Percentiles rank a stretch among this genome's conserved stretches.
phyloP scores from a whole-genome alignment of 2,329 filamentous ascomycete genomes.

The Nigrospora oryzae region DNA sequence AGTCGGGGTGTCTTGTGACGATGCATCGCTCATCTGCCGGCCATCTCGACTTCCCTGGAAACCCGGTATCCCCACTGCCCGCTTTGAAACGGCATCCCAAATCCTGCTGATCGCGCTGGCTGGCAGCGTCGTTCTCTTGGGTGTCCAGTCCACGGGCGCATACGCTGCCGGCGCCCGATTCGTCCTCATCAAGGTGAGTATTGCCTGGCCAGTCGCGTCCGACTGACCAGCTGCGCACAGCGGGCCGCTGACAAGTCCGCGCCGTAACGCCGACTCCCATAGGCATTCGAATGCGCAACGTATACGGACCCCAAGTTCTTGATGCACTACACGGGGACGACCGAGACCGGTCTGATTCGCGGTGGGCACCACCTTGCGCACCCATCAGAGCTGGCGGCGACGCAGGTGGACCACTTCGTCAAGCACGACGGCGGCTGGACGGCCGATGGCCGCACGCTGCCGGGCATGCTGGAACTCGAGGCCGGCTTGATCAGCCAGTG shows the following conservation, averaged over 20 bases:
- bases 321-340: slow-evolving; percentile 39
- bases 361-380: slow-evolving; percentile 49
- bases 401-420: slow-evolving; percentile 43
- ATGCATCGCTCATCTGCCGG: no score
- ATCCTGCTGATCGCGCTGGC: neutral
- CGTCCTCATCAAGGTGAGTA: slow-evolving; percentile 32
- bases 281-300: slow-evolving; percentile 44
- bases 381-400: slow-evolving; percentile 32
- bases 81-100: neutral
- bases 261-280: neutral
- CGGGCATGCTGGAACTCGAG: slow-evolving; percentile 50
- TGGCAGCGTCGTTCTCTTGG: slow-evolving; percentile 1
- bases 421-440: slow-evolving; percentile 45
- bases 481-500: slow-evolving; percentile 30
- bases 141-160: slow-evolving; percentile 21
- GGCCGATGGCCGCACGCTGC: slow-evolving; percentile 42
- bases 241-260: no score
- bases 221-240: no score
- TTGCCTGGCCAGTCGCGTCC: neutral
- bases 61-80: no score
- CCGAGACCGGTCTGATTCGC: slow-evolving; percentile 41
- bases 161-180: slow-evolving; percentile 30
- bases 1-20: no score
- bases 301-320: slow-evolving; percentile 37
- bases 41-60: no score